Percentiles rank a stretch among this genome's conserved stretches.
Conservation (phyloP, 148 eudicot genomes). For the Pharnaceum exiguum region DNA sequence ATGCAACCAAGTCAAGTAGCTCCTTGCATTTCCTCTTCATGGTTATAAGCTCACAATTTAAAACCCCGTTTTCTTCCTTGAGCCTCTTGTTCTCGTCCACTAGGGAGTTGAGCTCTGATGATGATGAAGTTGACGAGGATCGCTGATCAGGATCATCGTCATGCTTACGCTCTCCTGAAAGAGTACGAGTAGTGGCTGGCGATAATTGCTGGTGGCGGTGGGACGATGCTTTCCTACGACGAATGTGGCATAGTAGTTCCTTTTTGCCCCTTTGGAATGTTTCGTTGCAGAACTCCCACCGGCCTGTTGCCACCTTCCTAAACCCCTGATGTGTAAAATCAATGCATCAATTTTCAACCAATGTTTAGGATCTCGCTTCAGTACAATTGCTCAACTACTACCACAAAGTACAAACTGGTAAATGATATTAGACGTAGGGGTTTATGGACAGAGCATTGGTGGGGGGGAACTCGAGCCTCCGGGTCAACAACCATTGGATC, state of each 20-base stretch:
- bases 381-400: too few relatives aligned
- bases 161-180: conserved; percentile 11
- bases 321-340: conserved; percentile 50
- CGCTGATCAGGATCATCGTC: conserved; percentile 57
- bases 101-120: conserved; percentile 41
- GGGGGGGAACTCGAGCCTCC: too few relatives aligned
- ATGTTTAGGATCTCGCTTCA: background rate
- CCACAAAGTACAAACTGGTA: too few relatives aligned
- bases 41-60: conserved; percentile 55
- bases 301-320: conserved; percentile 69
- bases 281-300: conserved; percentile 90
- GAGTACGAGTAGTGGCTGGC: background rate
- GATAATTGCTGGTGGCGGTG: conserved; percentile 8
- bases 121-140: conserved; percentile 67
- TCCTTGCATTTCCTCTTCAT: conserved; percentile 74
- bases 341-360: too few relatives aligned
- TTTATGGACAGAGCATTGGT: too few relatives aligned
- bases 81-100: conserved; percentile 76
- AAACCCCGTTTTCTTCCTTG: conserved; percentile 50
- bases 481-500: too few relatives aligned
- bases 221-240: conserved; percentile 67
- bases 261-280: conserved; percentile 59
- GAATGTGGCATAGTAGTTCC: conserved; percentile 56
- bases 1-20: conserved; percentile 53
- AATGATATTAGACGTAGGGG: too few relatives aligned